Evolutionary conservation across 305 asterid species (phyloP), one percentile per base, ranked within the genome.

Genomic region (Fraxinus latifolia): DNA sequence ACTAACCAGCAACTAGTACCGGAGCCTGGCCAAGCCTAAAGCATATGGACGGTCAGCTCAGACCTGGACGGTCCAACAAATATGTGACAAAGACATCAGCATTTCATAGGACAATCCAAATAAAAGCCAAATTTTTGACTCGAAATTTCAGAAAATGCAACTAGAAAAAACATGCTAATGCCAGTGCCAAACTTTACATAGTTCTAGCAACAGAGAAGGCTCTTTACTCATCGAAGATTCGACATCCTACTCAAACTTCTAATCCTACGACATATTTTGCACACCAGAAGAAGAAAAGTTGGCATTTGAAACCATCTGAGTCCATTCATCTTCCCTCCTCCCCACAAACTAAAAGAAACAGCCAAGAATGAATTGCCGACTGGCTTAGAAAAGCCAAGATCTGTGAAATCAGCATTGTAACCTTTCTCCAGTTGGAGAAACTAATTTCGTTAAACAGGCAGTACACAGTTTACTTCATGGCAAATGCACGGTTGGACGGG

Each of bases 351-450:
- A 58, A 83, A 62, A 77, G 60, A 83, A 73, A 81, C 86, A 93
- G 97, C 97, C 97, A 93, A 92, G 97, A 90, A 93, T 93, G 98
- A 93, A 82, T 91, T 93, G 97, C 97, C 94, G 90, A 85, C 85
- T 87, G 84, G 85, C 90, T 71, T 37, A 60, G 77, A 84, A 77
- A 85, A 81, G 89, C 93, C 90, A 80, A 79, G 92, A 82, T 60
- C 58, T 65, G 77, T 44, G 74, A 68, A 53, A 79, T 81, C 82
- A 71, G 74, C 76, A 71, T 12, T 76, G 37, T 77, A 71, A 37
- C 77, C 83, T 77, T 70, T 78, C 74, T 78, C 62, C 11, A 70
- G 29, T 34, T 84, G 55, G 68, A 70, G 27, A 80, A 78, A 77
- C 71, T 77, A 47, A 62, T 78, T 34, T 53, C 74, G 27, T 70